Evolutionary conservation across 495 filamentous ascomycete genomes (phyloP).

Genomic region (Trichoderma gamsii): DNA sequence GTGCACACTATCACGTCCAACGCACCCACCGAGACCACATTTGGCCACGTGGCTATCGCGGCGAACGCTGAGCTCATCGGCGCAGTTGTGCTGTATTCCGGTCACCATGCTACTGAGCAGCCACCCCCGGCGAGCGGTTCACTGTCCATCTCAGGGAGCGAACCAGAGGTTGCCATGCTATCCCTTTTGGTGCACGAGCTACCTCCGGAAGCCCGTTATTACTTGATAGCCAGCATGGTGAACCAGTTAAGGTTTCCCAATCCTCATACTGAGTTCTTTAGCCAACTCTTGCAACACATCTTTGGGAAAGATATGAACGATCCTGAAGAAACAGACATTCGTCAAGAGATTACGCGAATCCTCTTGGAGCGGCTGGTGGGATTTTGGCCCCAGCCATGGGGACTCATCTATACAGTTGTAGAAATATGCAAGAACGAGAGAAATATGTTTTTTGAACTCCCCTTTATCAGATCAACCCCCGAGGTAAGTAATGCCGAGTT

Average conservation of each 20-base stretch:
- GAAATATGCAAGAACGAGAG: conserved; percentile 87
- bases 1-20: conserved; percentile 58
- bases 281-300: conserved; percentile 75
- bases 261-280: conserved; percentile 88
- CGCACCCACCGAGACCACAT: conserved; percentile 48
- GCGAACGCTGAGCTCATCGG: conserved; percentile 71
- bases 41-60: conserved; percentile 56
- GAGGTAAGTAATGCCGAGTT: conserved; percentile 52
- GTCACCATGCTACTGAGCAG: conserved; percentile 59
- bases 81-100: conserved; percentile 76
- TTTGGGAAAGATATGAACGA: conserved; percentile 75
- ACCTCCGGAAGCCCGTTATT: conserved; percentile 73
- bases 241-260: conserved; percentile 91
- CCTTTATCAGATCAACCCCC: conserved; percentile 81
- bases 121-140: conserved; percentile 50
- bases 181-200: conserved; percentile 67
- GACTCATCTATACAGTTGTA: conserved; percentile 79
- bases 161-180: conserved; percentile 65
- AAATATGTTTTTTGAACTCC: conserved; percentile 85
- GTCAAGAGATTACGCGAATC: conserved; percentile 83
- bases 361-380: conserved; percentile 82
- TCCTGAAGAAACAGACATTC: conserved; percentile 71
- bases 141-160: conserved; percentile 59
- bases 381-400: conserved; percentile 94
- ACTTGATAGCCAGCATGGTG: conserved; percentile 74